Evolutionary conservation across 495 filamentous ascomycete species (phyloP), one percentile per base, ranked within the genome.

Genomic region (Xylaria longipes): DNA sequence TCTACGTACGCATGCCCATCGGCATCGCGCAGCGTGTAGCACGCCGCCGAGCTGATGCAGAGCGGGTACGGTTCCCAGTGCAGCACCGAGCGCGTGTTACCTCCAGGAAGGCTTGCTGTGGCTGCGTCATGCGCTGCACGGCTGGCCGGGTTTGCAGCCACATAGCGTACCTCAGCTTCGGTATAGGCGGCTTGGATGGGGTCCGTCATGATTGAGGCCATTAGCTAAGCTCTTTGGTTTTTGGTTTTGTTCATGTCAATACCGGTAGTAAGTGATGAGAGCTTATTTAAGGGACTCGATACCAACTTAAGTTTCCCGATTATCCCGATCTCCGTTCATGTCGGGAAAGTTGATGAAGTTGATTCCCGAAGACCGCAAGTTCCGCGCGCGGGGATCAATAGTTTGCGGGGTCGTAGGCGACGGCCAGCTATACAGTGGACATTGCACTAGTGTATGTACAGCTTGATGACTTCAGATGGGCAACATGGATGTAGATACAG

Each of bases 31-130:
- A 87, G 72, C 29, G 72, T 79, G 64, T 77, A 78, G 2, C 69
- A 83, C 69, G 80, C 71, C 35, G 82, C 85, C 31, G 66, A 81
- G 64, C 73, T 77, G 78, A 86, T 81, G 72, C 78, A 79, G 20
- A 91, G 68, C 0, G 89, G 89, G 69, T 89, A 91, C 0, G 89
- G 89, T 4, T 75, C 76, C n/a, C 82, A 82, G 76, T 90, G 83
- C 0, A 91, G 80, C 2, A 89, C 79, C 3, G 85, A 87, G 22
- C 89, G 80, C 15, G 89, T 91, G 73, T 91, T 91, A 50, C 89
- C 89, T 20, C 89, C 89, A 0, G 89, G 89, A 5, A 90, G 77
- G 50, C 79, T 74, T 41, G 79, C 41, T 27, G 76, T 68, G 25
- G 86, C 85, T 41, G 77, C 68, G 22, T 81, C 75, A 58, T 85